Evolutionary conservation across 2,329 filamentous ascomycete species (phyloP).

Genomic region (Torrubiella hemipterigena): DNA sequence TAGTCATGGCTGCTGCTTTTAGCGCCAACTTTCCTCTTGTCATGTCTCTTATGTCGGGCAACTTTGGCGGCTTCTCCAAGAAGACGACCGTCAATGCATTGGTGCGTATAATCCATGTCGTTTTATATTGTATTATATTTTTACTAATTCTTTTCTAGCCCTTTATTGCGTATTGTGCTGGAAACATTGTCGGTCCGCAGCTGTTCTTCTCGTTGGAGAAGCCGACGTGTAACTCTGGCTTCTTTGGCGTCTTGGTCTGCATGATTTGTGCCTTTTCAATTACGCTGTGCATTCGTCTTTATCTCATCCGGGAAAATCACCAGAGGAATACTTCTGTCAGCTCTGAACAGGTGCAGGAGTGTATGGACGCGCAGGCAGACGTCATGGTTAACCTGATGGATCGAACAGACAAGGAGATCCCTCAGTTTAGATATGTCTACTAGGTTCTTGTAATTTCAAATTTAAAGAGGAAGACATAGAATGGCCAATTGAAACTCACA

Average conservation of each 20-base stretch:
- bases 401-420: conserved; percentile 42
- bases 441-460: conserved; percentile 5
- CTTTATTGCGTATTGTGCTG: conserved; percentile 47
- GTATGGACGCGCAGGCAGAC: conserved; percentile 3
- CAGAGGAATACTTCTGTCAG: conserved; percentile 28
- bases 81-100: conserved; percentile 46
- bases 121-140: conserved; percentile 11
- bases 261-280: conserved; percentile 36
- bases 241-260: conserved; percentile 48
- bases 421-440: conserved; percentile 39
- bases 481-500: no score
- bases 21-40: conserved; percentile 29
- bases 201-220: conserved; percentile 43
- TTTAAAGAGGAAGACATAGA: not conserved
- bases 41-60: conserved; percentile 44
- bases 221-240: conserved; percentile 49
- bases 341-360: not conserved
- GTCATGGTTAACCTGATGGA: conserved; percentile 16
- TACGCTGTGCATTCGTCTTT: conserved; percentile 32
- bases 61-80: conserved; percentile 52
- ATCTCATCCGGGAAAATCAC: conserved; percentile 38
- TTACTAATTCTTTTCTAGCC: conserved; percentile 12
- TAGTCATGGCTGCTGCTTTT: conserved; percentile 42
- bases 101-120: conserved; percentile 5
- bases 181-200: conserved; percentile 49